A percentile compares a stretch with the other conserved stretches of the same genome.
phyloP scores from a whole-genome alignment of 164 flowering plant genomes.

The Aristolochia californica region DNA sequence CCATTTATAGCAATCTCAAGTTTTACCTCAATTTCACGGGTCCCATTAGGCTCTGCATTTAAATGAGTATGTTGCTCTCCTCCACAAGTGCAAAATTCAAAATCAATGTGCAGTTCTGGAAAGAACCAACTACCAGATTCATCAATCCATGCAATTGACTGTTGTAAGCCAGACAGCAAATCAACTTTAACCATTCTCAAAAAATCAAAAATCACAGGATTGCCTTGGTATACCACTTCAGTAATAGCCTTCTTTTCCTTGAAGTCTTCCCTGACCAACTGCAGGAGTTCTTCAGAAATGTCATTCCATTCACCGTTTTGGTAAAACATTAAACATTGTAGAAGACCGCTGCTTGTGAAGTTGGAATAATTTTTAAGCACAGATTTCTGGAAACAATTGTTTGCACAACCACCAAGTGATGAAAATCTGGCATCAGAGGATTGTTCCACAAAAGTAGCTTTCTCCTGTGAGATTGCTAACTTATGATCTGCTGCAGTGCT shows the following conservation, averaged over 20 bases:
- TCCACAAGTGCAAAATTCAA: constrained; percentile 16
- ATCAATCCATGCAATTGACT: constrained; percentile 90
- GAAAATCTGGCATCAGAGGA: background rate
- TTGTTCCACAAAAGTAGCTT: too few relatives aligned
- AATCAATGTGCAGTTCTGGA: constrained; percentile 41
- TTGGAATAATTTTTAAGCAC: constrained; percentile 43
- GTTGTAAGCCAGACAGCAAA: constrained; percentile 39
- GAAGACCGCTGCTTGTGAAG: constrained; percentile 49
- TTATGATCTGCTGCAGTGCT: too few relatives aligned
- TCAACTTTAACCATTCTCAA: constrained; percentile 57
- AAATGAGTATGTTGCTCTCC: constrained; percentile 13
- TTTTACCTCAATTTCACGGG: constrained; percentile 52
- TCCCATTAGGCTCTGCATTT: constrained; percentile 21
- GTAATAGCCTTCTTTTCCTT: constrained; percentile 35
- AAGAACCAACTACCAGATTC: constrained; percentile 64
- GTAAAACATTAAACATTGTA: constrained; percentile 55
- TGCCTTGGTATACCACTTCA: constrained; percentile 45
- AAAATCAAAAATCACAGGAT: constrained; percentile 45
- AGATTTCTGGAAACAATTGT: constrained; percentile 24
- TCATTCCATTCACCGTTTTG: constrained; percentile 65
- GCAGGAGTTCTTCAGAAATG: constrained; percentile 35
- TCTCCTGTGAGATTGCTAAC: too few relatives aligned
- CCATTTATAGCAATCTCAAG: constrained; percentile 63
- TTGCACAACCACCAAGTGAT: constrained; percentile 24
- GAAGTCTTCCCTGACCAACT: constrained; percentile 37